Base-by-base conservation (phyloP, 768 basidiomycete genomes). In the Ramaria sp. region DNA sequence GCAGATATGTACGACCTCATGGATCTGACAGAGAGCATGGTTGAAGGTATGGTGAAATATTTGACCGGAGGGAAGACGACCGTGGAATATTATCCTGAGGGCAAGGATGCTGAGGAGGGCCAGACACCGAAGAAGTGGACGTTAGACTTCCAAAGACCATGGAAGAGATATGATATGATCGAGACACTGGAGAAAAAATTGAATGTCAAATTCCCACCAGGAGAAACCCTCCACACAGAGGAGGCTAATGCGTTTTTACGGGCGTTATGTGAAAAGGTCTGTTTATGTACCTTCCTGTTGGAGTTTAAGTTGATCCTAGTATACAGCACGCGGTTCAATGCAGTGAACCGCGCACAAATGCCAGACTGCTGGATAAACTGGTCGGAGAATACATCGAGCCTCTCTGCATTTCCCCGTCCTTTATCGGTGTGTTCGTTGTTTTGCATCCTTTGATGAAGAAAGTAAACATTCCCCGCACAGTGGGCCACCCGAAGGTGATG, bases 121-220 rank as follows among this genome's bases (percentile, higher is more conserved):
- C 53, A 59, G 48, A 77, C 79, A 60, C 76, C 58, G 12, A 62
- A 81, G 75, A 77, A 78, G 65, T 75, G 88, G 62, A 78, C 81
- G 58, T 79, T 98, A 57, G 86, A 99, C 62, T 99, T 97, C 74
- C 71, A 82, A 75, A 75, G 86, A 47, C 95, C 96, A 12, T 99
- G 96, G 96, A 96, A 95, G 86, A 76, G 91, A 60, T 94, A 94
- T 69, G 91, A 98, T 70, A 99, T 99, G 96, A 97, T 98, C 63
- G 81, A 72, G 63, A 98, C 95, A 22, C 74, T 98, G 41, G 96
- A 99, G 75, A 84, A 93, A 76, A 92, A 98, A 82, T 73, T 93
- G 51, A 77, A 78, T 42, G 87, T 88, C 67, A 91, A 78, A 72
- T 97, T 99, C 82, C 95, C 96, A 0, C 83, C 91, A 56, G 92